phyloP scores from a whole-genome alignment of 345 rosid genomes.

The Rhodamnia argentea region DNA sequence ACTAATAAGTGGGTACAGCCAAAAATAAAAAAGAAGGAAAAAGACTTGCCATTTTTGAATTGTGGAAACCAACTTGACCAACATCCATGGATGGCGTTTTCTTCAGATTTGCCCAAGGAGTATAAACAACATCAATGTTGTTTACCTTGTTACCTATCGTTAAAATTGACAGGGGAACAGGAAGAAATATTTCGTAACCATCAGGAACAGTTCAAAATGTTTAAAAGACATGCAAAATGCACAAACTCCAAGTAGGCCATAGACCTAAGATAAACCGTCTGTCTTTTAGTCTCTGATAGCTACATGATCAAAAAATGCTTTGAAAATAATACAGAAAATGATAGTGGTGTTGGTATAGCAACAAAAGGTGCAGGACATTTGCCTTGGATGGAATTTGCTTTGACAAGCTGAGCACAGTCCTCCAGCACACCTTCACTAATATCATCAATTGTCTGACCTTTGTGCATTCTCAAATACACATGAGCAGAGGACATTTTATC shows the following conservation, averaged over 20 bases:
- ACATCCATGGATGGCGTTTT: constrained; percentile 97
- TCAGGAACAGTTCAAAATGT: neutral
- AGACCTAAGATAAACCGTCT: neutral
- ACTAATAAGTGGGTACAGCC: neutral
- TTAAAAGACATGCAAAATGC: neutral
- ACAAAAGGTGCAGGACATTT: neutral
- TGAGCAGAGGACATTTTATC: constrained; percentile 99
- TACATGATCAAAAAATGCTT: neutral
- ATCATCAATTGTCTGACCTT: constrained; percentile 77
- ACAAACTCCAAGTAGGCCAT: neutral
- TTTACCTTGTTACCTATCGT: constrained; percentile 87
- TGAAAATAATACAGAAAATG: neutral
- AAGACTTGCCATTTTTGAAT: constrained; percentile 64
- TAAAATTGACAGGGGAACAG: neutral
- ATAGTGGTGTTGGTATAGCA: neutral
- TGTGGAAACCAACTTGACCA: constrained; percentile 97
- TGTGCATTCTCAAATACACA: constrained; percentile 85
- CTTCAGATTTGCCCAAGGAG: constrained; percentile 94
- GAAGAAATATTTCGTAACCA: neutral
- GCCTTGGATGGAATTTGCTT: constrained; percentile 99
- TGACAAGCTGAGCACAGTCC: constrained; percentile 97
- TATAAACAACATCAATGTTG: constrained; percentile 89
- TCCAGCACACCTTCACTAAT: constrained; percentile 79
- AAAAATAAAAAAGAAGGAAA: neutral
- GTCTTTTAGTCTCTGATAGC: neutral